Evolutionary conservation across 225 moss, liverwort and hornwort genomes (phyloP), one percentile per base, ranked within the genome.

Genomic region (Marchantia polymorpha): DNA sequence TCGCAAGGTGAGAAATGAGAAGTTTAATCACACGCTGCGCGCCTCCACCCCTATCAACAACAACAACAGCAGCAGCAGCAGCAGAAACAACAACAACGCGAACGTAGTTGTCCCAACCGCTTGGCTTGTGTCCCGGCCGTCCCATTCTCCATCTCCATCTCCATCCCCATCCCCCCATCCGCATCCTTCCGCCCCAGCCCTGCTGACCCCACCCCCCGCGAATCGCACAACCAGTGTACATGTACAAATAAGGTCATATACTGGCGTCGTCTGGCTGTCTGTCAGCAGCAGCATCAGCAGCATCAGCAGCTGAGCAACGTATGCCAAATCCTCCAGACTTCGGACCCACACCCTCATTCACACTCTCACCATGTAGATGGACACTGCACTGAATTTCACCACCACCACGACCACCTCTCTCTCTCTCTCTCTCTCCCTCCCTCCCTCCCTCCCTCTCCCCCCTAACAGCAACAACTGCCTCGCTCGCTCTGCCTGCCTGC

Each of bases 61-160:
- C 69, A 55, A 17, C 25, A 29, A 12, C 27, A 30, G 26, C 7
- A 26, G 12, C n/a, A 26, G 4, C 25, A 12, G 1, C 26, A 54
- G 53, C 53, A 8, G 9, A 7, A 14, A 25, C 7, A 26, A 23
- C 25, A 29, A 12, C 27, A 30, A 13, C 27, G 48, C 47, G 25
- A 52, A 54, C 72, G 52, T 26, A 73, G 73, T 73, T 48, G 72
- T 72, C 72, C 50, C 72, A 72, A 72, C 72, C 19, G 50, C 72
- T 72, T 72, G 25, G 72, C n/a, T 48, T 72, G 72, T 48, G 72
- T 16, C 55, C 55, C 55, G 55, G 55, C 55, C 55, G 55, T 8
- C 55, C 55, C 55, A 12, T 12, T 14, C 53, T 54, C 53, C 8
- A 8, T 14, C 53, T 54, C n/a, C n/a, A n/a, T 14, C 53, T 8